Conservation (phyloP, 108 stramenopile species). For the Cyclotella distinguenda region DNA sequence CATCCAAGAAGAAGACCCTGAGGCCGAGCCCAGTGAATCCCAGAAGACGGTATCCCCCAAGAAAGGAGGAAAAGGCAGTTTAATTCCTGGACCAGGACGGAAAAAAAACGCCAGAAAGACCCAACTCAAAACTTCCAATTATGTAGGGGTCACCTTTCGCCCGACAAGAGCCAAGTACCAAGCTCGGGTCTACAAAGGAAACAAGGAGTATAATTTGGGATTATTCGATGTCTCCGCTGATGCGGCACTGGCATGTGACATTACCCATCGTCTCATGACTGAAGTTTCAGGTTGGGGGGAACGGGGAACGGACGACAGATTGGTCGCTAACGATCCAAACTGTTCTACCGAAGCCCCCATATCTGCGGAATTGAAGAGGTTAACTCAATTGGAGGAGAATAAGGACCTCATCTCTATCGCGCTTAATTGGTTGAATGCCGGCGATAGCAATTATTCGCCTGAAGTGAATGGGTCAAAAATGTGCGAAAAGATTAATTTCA, state of each 20-base stretch:
- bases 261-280: slow-evolving; percentile 16
- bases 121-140: neutral
- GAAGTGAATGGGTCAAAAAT: neutral
- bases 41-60: too few relatives aligned
- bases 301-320: neutral
- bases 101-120: neutral
- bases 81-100: neutral
- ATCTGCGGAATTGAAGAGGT: neutral
- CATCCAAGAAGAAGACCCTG: slow-evolving; percentile 1
- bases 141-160: slow-evolving; percentile 30
- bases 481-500: slow-evolving; percentile 13
- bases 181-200: slow-evolving; percentile 38
- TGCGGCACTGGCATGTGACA: slow-evolving; percentile 32
- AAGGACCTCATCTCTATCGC: neutral
- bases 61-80: neutral
- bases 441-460: neutral
- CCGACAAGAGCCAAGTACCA: slow-evolving; percentile 24
- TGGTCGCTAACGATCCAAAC: too few relatives aligned
- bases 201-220: slow-evolving; percentile 36
- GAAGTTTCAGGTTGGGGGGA: neutral
- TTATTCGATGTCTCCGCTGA: slow-evolving; percentile 36
- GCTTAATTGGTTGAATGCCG: slow-evolving; percentile 11
- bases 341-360: neutral
- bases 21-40: neutral
- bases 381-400: neutral